A percentile compares a stretch with the other conserved stretches of the same genome.
Evolutionary conservation across 768 basidiomycete genomes (phyloP).

Genomic region (Serendipita sp.): DNA sequence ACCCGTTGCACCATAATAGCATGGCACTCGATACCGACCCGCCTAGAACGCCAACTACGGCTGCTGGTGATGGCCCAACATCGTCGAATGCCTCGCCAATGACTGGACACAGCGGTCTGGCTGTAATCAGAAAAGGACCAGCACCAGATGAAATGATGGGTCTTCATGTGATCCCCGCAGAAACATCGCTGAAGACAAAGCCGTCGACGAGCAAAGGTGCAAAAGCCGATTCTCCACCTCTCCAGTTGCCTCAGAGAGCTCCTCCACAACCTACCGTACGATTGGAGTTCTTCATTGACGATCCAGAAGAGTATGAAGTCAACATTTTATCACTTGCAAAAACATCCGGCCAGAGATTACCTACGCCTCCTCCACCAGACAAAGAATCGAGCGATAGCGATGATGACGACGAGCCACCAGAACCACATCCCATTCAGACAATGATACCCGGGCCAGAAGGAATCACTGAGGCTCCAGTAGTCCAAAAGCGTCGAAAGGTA

Average conservation of each 20-base stretch:
- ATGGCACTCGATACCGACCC: neutral
- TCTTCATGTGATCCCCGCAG: neutral
- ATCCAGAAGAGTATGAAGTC: constrained; percentile 60
- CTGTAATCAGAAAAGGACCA: neutral
- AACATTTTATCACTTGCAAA: constrained; percentile 44
- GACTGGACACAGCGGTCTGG: neutral
- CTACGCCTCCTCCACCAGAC: constrained; percentile 33
- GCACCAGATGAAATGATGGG: neutral
- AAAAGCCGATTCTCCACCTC: constrained; percentile 34
- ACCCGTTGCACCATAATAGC: neutral
- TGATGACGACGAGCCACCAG: constrained; percentile 29
- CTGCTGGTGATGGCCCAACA: neutral
- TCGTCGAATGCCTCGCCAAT: neutral
- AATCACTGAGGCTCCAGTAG: neutral
- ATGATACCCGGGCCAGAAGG: neutral
- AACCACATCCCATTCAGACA: constrained; percentile 5
- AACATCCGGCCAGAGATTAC: constrained; percentile 45
- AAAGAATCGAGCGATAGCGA: constrained; percentile 45
- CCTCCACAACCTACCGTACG: constrained; percentile 48
- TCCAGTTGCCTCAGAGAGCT: constrained; percentile 29
- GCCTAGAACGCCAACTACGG: neutral
- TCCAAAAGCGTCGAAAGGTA: neutral
- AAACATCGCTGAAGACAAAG: constrained; percentile 31
- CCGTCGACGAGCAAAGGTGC: constrained; percentile 32
- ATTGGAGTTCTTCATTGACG: constrained; percentile 52